Base-by-base conservation (phyloP, 495 filamentous ascomycete genomes). In the Penicillium paradoxum region DNA sequence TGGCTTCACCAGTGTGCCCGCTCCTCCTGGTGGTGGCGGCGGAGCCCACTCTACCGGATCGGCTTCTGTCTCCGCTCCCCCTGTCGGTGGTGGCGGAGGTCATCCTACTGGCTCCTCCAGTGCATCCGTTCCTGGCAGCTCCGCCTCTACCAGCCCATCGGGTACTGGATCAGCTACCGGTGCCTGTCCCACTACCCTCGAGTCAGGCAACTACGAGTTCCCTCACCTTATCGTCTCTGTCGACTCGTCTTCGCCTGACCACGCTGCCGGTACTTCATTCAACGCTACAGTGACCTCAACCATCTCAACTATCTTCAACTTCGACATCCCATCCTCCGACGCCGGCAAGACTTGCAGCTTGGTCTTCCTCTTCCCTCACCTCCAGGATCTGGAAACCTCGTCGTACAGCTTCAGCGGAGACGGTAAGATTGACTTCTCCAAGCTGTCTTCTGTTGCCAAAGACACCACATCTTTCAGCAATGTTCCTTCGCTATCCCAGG, bases 201-300 rank as follows among this genome's bases (percentile, higher is more conserved):
- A 21, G 11, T 68, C 69, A 2, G 79, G 77, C 19, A 51, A 68
- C 7, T 86, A 74, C 52, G 71, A 86, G 57, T 83, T 70, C 62
- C 86, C 87, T 13, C 80, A 86, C 63, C 71, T 89, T 45, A 86
- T 89, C 53, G 62, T 89, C 24, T 82, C 82, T 1, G 68, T 89
- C 38, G 75, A 85, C 72, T 79, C 77, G 4, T 60, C 73, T n/a
- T 55, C 70, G 30, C 81, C 85, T 4, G 58, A 76, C 56, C 66
- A 53, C 0, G 72, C 83, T 3, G 59, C 65, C 14, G 83, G 83
- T 8, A 83, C 78, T 13, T 71, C 69, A 0, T 76, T 68, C 63
- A 80, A 78, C 51, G 83, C 83, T 32, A 71, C 75, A 6, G 68
- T 87, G 25, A 75, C 74, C 4, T 58, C 74, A 4, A 78, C 73